Conservation (phyloP, 2,329 filamentous ascomycete genomes). For the Tolypocladium pustulatum region DNA sequence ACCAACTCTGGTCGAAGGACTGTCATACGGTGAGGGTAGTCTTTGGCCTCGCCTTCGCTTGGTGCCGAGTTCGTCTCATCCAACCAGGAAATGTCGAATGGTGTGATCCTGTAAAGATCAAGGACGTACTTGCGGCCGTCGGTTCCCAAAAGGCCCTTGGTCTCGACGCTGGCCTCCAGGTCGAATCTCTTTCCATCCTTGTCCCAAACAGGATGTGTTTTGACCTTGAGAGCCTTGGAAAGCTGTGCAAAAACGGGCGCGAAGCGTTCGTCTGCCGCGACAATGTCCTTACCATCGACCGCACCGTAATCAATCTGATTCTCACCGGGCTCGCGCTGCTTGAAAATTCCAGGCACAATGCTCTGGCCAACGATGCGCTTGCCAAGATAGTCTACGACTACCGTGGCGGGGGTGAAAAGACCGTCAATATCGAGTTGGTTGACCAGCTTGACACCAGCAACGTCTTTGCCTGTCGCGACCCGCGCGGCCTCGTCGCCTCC, state of each 20-base stretch:
- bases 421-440: slow-evolving; percentile 96
- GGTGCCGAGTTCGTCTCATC: slow-evolving; percentile 55
- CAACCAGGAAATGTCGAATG: slow-evolving; percentile 82
- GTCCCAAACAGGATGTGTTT: slow-evolving; percentile 95
- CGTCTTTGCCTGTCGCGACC: slow-evolving; percentile 93
- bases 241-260: slow-evolving; percentile 77
- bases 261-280: slow-evolving; percentile 84
- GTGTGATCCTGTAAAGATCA: slow-evolving; percentile 89
- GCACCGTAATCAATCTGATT: slow-evolving; percentile 98
- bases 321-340: slow-evolving; percentile 93
- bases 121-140: slow-evolving; percentile 97
- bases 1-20: slow-evolving; percentile 84
- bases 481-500: slow-evolving; percentile 93
- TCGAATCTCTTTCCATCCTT: slow-evolving; percentile 87
- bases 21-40: slow-evolving; percentile 94
- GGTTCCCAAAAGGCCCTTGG: slow-evolving; percentile 92
- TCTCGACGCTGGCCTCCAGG: slow-evolving; percentile 91
- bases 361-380: slow-evolving; percentile 96
- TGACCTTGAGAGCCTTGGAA: slow-evolving; percentile 81
- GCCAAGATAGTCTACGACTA: slow-evolving; percentile 93
- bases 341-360: slow-evolving; percentile 98
- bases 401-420: slow-evolving; percentile 88
- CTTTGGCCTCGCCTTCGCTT: slow-evolving; percentile 28
- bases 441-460: slow-evolving; percentile 84
- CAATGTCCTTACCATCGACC: slow-evolving; percentile 91